Evolutionary conservation across 1,284 basidiomycete species (phyloP).

Genomic region (Microbotryomycetes sp.): DNA sequence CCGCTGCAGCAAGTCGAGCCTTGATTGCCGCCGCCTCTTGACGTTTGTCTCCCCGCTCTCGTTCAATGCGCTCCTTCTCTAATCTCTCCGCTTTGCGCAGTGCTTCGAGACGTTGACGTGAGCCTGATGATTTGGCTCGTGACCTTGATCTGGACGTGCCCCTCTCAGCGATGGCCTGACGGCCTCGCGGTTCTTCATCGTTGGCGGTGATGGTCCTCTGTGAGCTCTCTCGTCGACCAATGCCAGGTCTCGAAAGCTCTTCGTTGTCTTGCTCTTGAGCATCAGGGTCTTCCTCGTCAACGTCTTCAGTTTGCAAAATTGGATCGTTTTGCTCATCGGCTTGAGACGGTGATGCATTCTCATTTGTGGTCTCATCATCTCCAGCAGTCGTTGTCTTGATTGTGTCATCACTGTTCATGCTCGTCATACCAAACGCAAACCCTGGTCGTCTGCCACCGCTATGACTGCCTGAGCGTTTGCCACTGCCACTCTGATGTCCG

Average conservation of each 20-base stretch:
- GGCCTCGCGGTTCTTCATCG: background rate
- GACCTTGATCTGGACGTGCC: background rate
- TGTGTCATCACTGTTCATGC: constrained; percentile 2
- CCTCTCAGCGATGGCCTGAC: background rate
- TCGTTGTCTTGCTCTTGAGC: too few species aligned
- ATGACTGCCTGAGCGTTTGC: constrained; percentile 15
- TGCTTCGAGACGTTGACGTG: background rate
- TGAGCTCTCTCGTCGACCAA: background rate
- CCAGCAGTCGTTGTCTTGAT: background rate
- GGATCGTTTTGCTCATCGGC: constrained; percentile 13
- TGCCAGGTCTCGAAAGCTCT: background rate
- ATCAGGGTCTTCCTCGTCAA: background rate
- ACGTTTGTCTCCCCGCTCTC: background rate
- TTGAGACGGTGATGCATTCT: constrained; percentile 1
- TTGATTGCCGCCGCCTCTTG: background rate
- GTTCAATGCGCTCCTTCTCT: background rate
- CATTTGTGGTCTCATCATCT: background rate
- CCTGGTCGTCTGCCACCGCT: constrained; percentile 14
- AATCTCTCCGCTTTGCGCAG: background rate
- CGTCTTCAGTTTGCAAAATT: background rate
- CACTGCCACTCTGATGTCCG: too few species aligned
- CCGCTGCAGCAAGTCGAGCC: background rate
- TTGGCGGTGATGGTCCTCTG: background rate
- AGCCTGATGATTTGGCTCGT: background rate
- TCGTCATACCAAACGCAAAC: constrained; percentile 30